Evolutionary conservation across 2,329 filamentous ascomycete genomes (phyloP).

Genomic region (Claviceps maximensis): DNA sequence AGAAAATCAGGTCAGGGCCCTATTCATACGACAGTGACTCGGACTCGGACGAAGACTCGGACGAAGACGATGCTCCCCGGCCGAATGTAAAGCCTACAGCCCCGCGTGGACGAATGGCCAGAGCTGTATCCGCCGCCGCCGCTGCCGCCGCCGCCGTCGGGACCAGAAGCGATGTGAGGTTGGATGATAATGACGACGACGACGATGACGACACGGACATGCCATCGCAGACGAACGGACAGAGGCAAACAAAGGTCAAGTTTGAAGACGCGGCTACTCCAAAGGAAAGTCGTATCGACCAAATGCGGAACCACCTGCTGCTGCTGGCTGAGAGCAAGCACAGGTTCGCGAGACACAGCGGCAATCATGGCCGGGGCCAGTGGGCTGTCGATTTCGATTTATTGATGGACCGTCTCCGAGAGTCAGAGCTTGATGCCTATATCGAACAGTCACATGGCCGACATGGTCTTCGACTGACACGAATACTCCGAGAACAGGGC

Average conservation of each 20-base stretch:
- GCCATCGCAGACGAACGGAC: slow-evolving; percentile 21
- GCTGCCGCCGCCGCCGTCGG: neutral
- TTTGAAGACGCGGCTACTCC: slow-evolving; percentile 34
- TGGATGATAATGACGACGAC: slow-evolving; percentile 16
- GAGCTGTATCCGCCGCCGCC: slow-evolving; percentile 3
- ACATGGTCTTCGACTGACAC: slow-evolving; percentile 67
- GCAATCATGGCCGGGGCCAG: slow-evolving; percentile 48
- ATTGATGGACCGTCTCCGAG: slow-evolving; percentile 56
- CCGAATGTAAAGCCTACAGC: neutral
- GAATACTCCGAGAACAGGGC: slow-evolving; percentile 73
- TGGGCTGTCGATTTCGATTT: slow-evolving; percentile 78
- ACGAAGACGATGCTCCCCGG: slow-evolving; percentile 11
- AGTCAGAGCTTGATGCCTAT: slow-evolving; percentile 68
- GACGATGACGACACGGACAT: slow-evolving; percentile 5
- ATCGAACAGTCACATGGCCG: slow-evolving; percentile 66
- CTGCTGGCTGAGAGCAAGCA: slow-evolving; percentile 57
- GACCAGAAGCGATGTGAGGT: slow-evolving; percentile 15
- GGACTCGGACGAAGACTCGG: slow-evolving; percentile 21
- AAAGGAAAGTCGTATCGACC: slow-evolving; percentile 35
- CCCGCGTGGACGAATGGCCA: slow-evolving; percentile 6
- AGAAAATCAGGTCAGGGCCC: slow-evolving; percentile 31
- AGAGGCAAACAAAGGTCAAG: slow-evolving; percentile 30
- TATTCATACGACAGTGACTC: slow-evolving; percentile 22
- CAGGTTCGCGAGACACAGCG: slow-evolving; percentile 55
- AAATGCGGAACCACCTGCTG: slow-evolving; percentile 60